phyloP scores from a whole-genome alignment of 106 monocot species.

The Agapanthus africanus region DNA sequence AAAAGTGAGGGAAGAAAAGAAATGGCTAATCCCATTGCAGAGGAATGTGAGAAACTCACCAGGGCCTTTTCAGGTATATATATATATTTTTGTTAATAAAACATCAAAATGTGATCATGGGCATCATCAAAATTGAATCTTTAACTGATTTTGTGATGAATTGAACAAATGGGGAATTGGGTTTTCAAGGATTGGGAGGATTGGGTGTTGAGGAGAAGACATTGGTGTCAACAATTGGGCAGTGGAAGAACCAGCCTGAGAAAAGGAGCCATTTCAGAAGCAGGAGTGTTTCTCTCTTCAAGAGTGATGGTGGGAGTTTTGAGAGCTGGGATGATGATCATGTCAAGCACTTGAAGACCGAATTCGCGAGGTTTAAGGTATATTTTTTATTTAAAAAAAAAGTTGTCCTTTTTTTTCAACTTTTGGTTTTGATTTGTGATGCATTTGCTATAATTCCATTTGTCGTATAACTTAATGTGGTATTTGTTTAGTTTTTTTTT shows the following conservation, averaged over 20 bases:
- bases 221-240: slow-evolving; percentile 28
- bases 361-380: slow-evolving; percentile 65
- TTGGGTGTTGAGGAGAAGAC: slow-evolving; percentile 56
- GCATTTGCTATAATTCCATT: background rate
- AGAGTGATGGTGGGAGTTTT: slow-evolving; percentile 18
- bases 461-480: background rate
- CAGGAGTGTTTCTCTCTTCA: slow-evolving; percentile 27
- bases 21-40: slow-evolving; percentile 19
- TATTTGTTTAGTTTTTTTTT: background rate
- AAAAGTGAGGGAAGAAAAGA: too few species aligned
- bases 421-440: background rate
- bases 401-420: background rate
- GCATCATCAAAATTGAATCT: background rate
- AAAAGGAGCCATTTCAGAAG: slow-evolving; percentile 29
- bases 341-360: slow-evolving; percentile 30
- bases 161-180: background rate
- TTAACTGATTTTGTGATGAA: background rate
- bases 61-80: slow-evolving; percentile 46
- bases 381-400: background rate
- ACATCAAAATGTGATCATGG: background rate
- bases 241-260: slow-evolving; percentile 44
- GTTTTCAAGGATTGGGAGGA: slow-evolving; percentile 38
- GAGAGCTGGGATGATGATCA: slow-evolving; percentile 39
- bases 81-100: background rate
- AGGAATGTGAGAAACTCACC: slow-evolving; percentile 35